A percentile compares a stretch with the other conserved stretches of the same genome.
Evolutionary conservation across 2,329 filamentous ascomycete genomes (phyloP).

Genomic region (Echinosphaeria canescens): DNA sequence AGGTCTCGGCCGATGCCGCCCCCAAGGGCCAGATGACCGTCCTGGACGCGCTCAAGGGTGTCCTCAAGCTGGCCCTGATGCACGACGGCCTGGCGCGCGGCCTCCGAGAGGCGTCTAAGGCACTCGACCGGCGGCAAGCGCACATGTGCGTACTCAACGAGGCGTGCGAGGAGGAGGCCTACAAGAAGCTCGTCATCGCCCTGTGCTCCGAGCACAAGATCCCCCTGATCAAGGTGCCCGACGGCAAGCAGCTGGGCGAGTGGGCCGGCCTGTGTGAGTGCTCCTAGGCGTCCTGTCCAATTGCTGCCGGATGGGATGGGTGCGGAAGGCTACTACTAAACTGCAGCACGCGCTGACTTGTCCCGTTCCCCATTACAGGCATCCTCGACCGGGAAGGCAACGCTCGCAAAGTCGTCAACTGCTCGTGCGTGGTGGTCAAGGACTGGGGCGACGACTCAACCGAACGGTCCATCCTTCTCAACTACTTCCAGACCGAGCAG

Average conservation of each 20-base stretch:
- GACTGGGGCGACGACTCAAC: slow-evolving; percentile 99
- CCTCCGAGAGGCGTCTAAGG: slow-evolving; percentile 96
- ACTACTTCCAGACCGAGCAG: slow-evolving; percentile 97
- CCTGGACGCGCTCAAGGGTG: slow-evolving; percentile 95
- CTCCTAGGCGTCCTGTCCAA: too few relatives aligned
- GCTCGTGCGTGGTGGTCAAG: slow-evolving; percentile 98
- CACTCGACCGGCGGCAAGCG: slow-evolving; percentile 92
- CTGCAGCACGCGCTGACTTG: too few relatives aligned
- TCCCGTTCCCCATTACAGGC: slow-evolving; percentile 27
- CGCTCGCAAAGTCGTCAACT: slow-evolving; percentile 99
- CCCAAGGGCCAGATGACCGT: slow-evolving; percentile 91
- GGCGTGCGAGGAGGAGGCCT: slow-evolving; percentile 98
- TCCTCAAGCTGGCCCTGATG: slow-evolving; percentile 96
- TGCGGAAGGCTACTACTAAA: too few relatives aligned
- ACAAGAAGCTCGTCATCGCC: slow-evolving; percentile 99
- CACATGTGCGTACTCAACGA: slow-evolving; percentile 99
- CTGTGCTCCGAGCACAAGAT: slow-evolving; percentile 99
- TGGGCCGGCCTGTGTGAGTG: slow-evolving; percentile 98
- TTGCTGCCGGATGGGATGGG: too few relatives aligned
- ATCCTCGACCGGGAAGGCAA: slow-evolving; percentile 98
- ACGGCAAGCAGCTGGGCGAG: slow-evolving; percentile 99
- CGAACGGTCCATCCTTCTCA: slow-evolving; percentile 96
- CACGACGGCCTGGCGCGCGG: slow-evolving; percentile 98
- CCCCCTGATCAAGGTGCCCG: slow-evolving; percentile 97
- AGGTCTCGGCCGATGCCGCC: slow-evolving; percentile 81